These are phyloP conservation scores for Vinca minor DNA, from an alignment of 257 asterid species.

Conservation along the genomic window DNA sequence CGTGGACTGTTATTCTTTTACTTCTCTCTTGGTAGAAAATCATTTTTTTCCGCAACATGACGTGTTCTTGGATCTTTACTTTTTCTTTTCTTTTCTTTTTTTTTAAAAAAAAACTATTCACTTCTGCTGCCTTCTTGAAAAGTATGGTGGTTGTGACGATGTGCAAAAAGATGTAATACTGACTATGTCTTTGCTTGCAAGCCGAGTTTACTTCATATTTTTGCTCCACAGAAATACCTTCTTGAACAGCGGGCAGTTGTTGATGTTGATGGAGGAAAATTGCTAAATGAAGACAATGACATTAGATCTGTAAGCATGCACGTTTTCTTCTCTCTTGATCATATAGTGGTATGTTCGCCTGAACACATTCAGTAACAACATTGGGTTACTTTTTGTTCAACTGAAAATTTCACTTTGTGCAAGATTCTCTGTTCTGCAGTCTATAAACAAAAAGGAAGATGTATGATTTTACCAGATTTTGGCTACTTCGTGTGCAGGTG, in stretches of 20 bases:
- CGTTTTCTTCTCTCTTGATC: constrained; percentile 17
- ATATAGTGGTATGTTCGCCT: constrained; percentile 1
- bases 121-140: neutral
- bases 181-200: neutral
- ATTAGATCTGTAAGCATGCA: constrained; percentile 66
- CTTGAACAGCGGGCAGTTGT: constrained; percentile 88
- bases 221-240: constrained; percentile 65
- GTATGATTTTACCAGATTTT: neutral
- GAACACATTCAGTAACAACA: constrained; percentile 2
- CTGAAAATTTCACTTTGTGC: neutral
- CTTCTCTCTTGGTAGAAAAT: neutral
- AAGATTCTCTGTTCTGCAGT: neutral
- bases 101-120: neutral
- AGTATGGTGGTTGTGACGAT: neutral
- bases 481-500: constrained; percentile 19
- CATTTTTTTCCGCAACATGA: neutral
- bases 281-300: constrained; percentile 91
- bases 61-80: neutral
- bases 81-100: too few relatives aligned
- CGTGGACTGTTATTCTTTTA: neutral
- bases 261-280: constrained; percentile 82
- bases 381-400: neutral
- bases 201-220: constrained; percentile 1
- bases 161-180: neutral
- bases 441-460: neutral